These are phyloP conservation scores for Sarocladium brachiariae DNA, from an alignment of 2,329 filamentous ascomycete species.

Conservation along the genomic window DNA sequence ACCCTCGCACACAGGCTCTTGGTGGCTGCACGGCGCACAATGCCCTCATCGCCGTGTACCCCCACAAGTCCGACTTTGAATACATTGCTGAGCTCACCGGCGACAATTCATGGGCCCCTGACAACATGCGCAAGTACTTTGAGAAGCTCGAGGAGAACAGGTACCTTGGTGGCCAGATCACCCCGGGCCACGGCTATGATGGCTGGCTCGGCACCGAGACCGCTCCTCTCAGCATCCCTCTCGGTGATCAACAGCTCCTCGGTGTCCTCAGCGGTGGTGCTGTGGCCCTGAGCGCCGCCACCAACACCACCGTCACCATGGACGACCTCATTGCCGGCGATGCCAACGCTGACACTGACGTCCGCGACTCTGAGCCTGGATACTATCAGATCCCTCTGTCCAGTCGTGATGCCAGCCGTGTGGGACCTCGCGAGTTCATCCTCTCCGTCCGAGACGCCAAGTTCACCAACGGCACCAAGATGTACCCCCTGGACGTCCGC, in stretches of 20 bases:
- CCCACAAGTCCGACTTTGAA: slow-evolving; percentile 33
- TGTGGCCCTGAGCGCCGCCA: slow-evolving; percentile 23
- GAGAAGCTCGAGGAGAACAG: slow-evolving; percentile 34
- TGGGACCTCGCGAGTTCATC: slow-evolving; percentile 40
- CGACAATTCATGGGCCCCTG: slow-evolving; percentile 32
- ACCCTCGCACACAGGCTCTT: slow-evolving; percentile 49
- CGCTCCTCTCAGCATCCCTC: slow-evolving; percentile 42
- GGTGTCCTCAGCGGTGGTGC: slow-evolving; percentile 28
- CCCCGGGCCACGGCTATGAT: slow-evolving; percentile 32
- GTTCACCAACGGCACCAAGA: slow-evolving; percentile 38
- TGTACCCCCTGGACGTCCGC: slow-evolving; percentile 49
- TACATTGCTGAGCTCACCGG: slow-evolving; percentile 32
- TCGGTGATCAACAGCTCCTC: slow-evolving; percentile 45
- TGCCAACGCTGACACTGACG: slow-evolving; percentile 38
- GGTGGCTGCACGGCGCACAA: slow-evolving; percentile 53
- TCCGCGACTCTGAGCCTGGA: slow-evolving; percentile 38
- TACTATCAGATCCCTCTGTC: slow-evolving; percentile 39
- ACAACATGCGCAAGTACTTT: slow-evolving; percentile 34
- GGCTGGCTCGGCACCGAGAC: slow-evolving; percentile 45
- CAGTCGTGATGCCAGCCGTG: slow-evolving; percentile 33
- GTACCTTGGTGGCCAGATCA: slow-evolving; percentile 23
- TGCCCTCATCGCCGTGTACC: slow-evolving; percentile 45
- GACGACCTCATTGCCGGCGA: slow-evolving; percentile 37
- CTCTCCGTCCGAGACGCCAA: slow-evolving; percentile 14
- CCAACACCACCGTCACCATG: slow-evolving; percentile 21